Base-by-base conservation (phyloP, 1,139 yeast genomes). In the Debaryomyces fabryi region DNA sequence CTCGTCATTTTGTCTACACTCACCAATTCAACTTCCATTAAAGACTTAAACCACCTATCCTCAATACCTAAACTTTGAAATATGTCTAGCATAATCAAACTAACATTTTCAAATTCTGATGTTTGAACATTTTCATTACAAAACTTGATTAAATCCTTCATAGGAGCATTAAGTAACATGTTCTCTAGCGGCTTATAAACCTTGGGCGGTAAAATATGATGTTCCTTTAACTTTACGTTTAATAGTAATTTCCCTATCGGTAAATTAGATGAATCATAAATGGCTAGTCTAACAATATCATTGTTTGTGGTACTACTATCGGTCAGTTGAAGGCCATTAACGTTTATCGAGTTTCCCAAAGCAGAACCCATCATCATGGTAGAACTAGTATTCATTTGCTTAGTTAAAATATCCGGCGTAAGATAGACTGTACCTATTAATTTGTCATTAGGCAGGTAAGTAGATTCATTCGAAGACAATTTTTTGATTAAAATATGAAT, bases 1-100 rank as follows among this genome's bases (percentile, higher is more conserved):
- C 72, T 64, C 13, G 76, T 81, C 68, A 58, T 75, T 54, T 54
- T 76, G 68, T 75, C 80, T n/a, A 76, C 73, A 50, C 67, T 65
- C 3, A 72, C 67, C 41, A 86, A 69, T 59, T 90, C 97, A 16
- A 71, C 74, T 41, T 84, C 85, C 69, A 88, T 83, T 49, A 90
- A 68, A 1, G 83, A 76, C 50, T 78, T 76, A 53, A 90, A 83
- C 90, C 92, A 89, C 21, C 76, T 79, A 45, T 81, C 80, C 59
- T 85, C 92, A 38, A 74, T 75, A 2, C 81, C 81, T 39, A 86
- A 66, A 39, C 85, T 73, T 61, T 85, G 91, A 59, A 83, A 86
- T 20, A 85, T 77, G 62, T 86, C 90, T 48, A 86, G 62, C 53
- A 85, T 68, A 42, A 84, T 76, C 39, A 72, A 65, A 48, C 89